Percentiles rank a stretch among this genome's conserved stretches.
Evolutionary conservation across 768 basidiomycete genomes (phyloP).

Genomic region (Pleurotus giganteus): DNA sequence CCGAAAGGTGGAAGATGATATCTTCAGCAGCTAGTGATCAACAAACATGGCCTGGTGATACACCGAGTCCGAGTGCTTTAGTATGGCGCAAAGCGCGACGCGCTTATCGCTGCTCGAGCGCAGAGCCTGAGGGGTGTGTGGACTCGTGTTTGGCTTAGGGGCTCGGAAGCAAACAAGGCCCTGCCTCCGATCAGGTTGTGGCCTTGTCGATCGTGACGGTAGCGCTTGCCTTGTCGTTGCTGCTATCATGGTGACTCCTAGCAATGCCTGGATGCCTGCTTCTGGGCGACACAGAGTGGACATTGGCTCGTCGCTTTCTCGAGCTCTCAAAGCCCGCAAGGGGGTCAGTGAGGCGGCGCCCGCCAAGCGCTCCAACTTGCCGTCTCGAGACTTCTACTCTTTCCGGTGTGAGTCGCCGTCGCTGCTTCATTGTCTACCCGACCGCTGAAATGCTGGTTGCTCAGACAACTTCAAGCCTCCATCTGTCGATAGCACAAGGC

Average conservation of each 20-base stretch:
- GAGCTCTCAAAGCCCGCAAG: constrained; percentile 68
- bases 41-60: too few relatives aligned
- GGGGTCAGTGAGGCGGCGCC: constrained; percentile 39
- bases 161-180: constrained; percentile 6
- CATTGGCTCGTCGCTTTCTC: constrained; percentile 61
- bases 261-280: constrained; percentile 54
- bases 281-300: constrained; percentile 57
- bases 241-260: constrained; percentile 37
- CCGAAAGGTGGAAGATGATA: too few relatives aligned
- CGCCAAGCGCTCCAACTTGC: constrained; percentile 42
- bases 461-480: constrained; percentile 77
- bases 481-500: constrained; percentile 62
- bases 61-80: too few relatives aligned
- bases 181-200: background rate
- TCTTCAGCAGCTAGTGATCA: too few relatives aligned
- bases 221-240: constrained; percentile 3
- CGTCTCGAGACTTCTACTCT: constrained; percentile 73
- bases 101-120: too few relatives aligned
- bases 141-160: constrained; percentile 1
- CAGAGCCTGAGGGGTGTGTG: too few relatives aligned
- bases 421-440: background rate
- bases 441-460: background rate
- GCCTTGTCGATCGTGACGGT: background rate
- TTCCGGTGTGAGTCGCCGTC: constrained; percentile 59
- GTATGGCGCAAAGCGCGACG: too few relatives aligned